Evolutionary conservation across 257 asterid genomes (phyloP).

Genomic region (Solanum stenotomum): DNA sequence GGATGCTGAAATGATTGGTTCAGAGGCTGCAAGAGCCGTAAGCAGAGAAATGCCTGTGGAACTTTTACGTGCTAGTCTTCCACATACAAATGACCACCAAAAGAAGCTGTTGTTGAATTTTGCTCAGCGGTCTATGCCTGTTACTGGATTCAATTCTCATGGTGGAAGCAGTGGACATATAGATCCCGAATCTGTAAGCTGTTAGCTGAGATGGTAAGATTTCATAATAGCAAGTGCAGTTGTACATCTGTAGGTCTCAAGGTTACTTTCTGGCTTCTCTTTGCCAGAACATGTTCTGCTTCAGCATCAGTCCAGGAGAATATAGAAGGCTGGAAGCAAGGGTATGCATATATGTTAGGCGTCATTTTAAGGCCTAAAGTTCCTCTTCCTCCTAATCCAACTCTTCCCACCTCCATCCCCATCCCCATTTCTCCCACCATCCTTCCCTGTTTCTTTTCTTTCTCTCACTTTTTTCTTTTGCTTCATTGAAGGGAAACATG

Average conservation of each 20-base stretch:
- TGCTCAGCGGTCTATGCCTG: conserved; percentile 34
- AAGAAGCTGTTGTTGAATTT: conserved; percentile 32
- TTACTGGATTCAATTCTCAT: conserved; percentile 13
- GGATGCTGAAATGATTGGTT: conserved; percentile 6
- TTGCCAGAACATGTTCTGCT: neutral
- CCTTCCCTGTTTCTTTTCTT: neutral
- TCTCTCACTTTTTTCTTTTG: neutral
- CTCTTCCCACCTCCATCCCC: neutral
- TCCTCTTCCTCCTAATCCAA: neutral
- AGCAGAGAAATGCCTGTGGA: conserved; percentile 43
- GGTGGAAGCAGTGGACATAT: conserved; percentile 12
- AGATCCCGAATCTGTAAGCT: conserved; percentile 5
- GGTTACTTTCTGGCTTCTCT: neutral
- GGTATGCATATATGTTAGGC: conserved; percentile 2
- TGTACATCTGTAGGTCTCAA: conserved; percentile 2
- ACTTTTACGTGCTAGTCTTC: conserved; percentile 42
- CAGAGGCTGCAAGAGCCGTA: conserved; percentile 31
- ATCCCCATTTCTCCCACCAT: neutral
- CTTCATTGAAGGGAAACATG: neutral
- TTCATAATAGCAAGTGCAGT: neutral
- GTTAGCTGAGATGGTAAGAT: neutral
- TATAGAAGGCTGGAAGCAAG: neutral
- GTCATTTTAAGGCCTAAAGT: neutral
- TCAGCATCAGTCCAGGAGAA: neutral
- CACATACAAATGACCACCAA: conserved; percentile 38